Base-by-base conservation (phyloP, 106 monocot species). In the Apostasia ramifera region DNA sequence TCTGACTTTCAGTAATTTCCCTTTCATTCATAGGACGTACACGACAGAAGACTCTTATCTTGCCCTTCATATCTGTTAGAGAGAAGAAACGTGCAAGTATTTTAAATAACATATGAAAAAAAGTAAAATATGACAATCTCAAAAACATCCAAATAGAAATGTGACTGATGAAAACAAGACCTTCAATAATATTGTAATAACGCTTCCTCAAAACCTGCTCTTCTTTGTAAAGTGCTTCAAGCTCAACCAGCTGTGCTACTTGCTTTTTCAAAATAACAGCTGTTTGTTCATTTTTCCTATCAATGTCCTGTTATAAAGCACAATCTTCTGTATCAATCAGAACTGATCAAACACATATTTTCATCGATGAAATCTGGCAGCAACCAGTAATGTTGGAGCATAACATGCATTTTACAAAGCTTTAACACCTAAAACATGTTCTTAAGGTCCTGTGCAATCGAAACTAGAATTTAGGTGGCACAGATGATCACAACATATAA, bases 161-260 rank as follows among this genome's bases (percentile, higher is more conserved):
- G 4, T 63, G 15, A 54, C 2, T 37, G 26, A 69, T 64, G 9
- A 14, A 26, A 14, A 71, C 49, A 50, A 48, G 45, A 98, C 98
- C 98, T 93, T 98, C 98, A 72, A 98, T 90, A 6, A 81, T 98
- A 68, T 98, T 98, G 57, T 93, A 98, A 72, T 98, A 98, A 47
- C 90, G 76, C 76, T 98, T 98, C 59, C 98, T 47, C 42, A 98
- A 66, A 62, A 92, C 63, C 78, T 93, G 93, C 59, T 98, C 98
- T 81, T 98, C 90, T 77, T 87, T 98, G 58, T 98, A 98, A 60
- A 89, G 87, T 60, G 78, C 53, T 76, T 98, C 98, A 66, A 93
- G 59, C 67, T 92, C 89, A 64, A 71, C 72, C 74, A 98, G 76
- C 73, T 98, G 98, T 57, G 79, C 79, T 26, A 73, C 98, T 82